Evolutionary conservation across 163 green algal species (phyloP).

Genomic region (Prototheca wickerhamii): DNA sequence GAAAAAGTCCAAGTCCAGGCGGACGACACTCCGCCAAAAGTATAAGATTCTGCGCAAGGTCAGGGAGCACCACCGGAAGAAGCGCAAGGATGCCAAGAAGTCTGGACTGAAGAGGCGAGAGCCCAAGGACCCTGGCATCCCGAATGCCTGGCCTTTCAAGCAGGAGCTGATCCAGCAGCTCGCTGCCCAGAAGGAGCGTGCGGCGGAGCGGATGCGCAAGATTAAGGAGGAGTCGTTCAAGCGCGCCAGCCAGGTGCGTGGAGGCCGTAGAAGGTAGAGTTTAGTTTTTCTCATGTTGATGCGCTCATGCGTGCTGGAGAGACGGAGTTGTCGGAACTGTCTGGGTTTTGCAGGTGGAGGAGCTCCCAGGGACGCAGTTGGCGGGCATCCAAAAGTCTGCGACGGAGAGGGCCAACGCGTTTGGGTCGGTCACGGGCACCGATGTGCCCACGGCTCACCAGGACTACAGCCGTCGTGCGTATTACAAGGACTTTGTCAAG

Average conservation of each 20-base stretch:
- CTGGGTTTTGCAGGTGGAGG: neutral
- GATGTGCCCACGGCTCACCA: conserved; percentile 1
- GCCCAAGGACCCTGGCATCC: conserved; percentile 80
- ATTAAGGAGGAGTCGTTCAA: conserved; percentile 4
- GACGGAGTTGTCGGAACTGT: too few species aligned
- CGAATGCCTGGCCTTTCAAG: conserved; percentile 89
- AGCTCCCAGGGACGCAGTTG: conserved; percentile 15
- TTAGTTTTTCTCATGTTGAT: too few species aligned
- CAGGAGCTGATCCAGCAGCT: conserved; percentile 91
- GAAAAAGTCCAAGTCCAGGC: conserved; percentile 86
- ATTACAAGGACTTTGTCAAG: conserved; percentile 87
- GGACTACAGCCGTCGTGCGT: conserved; percentile 76
- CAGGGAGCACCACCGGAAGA: conserved; percentile 89
- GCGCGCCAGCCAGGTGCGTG: conserved; percentile 1
- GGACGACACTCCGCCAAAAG: conserved; percentile 85
- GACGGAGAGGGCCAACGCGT: conserved; percentile 6
- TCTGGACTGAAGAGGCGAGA: conserved; percentile 31
- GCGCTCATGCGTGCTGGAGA: too few species aligned
- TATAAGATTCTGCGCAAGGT: conserved; percentile 91
- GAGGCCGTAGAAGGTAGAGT: neutral
- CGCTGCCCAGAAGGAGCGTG: conserved; percentile 58
- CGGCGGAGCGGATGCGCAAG: neutral
- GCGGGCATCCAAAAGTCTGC: conserved; percentile 12
- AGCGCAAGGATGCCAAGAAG: conserved; percentile 80
- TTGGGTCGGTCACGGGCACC: conserved; percentile 1